Evolutionary conservation across 768 basidiomycete genomes (phyloP).

Genomic region (Mycena venus): DNA sequence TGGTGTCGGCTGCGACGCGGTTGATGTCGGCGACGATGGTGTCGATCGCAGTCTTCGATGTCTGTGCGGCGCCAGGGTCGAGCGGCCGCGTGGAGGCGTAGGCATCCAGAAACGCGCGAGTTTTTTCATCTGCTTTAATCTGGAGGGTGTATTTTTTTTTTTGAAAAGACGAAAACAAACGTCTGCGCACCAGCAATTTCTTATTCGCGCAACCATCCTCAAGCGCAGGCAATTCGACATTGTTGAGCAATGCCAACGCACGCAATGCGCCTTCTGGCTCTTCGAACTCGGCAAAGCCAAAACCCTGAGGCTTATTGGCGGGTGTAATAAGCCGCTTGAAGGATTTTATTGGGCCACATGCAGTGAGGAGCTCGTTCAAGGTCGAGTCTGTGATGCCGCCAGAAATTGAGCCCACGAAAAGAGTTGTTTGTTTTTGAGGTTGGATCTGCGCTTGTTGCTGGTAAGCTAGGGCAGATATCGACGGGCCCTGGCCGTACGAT

Average conservation of each 20-base stretch:
- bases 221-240: conserved; percentile 65
- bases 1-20: conserved; percentile 80
- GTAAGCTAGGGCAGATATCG: conserved; percentile 91
- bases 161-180: conserved; percentile 64
- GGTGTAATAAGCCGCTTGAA: conserved; percentile 95
- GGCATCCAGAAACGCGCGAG: conserved; percentile 87
- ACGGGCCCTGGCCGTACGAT: conserved; percentile 92
- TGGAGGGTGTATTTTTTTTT: conserved; percentile 62
- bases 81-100: conserved; percentile 60
- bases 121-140: conserved; percentile 98
- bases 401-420: conserved; percentile 97
- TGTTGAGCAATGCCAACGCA: conserved; percentile 65
- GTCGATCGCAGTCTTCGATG: conserved; percentile 75
- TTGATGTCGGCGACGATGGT: conserved; percentile 80
- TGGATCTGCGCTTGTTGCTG: conserved; percentile 76
- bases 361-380: conserved; percentile 80
- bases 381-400: conserved; percentile 90
- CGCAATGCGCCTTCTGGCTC: conserved; percentile 93
- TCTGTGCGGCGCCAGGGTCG: conserved; percentile 50
- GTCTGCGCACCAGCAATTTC: conserved; percentile 68
- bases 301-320: conserved; percentile 94
- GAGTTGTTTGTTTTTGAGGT: conserved; percentile 74
- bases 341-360: conserved; percentile 90
- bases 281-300: conserved; percentile 97
- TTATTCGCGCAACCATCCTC: conserved; percentile 64